phyloP scores from a whole-genome alignment of 495 filamentous ascomycete species.

The Penicillium waksmanii region DNA sequence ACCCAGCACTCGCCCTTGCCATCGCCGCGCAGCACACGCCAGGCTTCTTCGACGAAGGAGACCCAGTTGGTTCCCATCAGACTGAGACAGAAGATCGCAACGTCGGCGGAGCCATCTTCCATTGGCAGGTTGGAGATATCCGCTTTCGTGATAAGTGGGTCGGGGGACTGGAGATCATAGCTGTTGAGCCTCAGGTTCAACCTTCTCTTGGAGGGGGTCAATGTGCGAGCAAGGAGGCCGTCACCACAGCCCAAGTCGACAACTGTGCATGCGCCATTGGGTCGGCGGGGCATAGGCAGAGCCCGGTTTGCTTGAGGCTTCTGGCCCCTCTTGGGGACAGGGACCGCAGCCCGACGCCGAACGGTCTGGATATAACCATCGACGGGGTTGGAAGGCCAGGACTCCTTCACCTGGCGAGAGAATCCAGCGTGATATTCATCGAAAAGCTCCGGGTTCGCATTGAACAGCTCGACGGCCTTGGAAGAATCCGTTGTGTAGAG shows the following conservation, averaged over 20 bases:
- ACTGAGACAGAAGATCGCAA: slow-evolving; percentile 91
- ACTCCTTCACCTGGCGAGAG: slow-evolving; percentile 82
- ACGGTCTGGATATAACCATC: slow-evolving; percentile 76
- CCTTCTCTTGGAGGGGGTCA: slow-evolving; percentile 60
- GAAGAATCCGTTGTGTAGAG: slow-evolving; percentile 89
- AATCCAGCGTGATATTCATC: slow-evolving; percentile 93
- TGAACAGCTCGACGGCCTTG: slow-evolving; percentile 77
- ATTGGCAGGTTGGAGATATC: slow-evolving; percentile 86
- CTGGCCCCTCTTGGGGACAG: slow-evolving; percentile 40
- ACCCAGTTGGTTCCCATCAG: slow-evolving; percentile 99
- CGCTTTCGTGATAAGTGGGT: slow-evolving; percentile 76
- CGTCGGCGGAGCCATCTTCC: slow-evolving; percentile 69
- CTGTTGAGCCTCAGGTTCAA: slow-evolving; percentile 68
- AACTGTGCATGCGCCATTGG: slow-evolving; percentile 69
- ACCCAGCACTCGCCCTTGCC: slow-evolving; percentile 97
- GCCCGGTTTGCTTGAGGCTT: slow-evolving; percentile 37
- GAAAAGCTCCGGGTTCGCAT: slow-evolving; percentile 84
- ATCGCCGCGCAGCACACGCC: slow-evolving; percentile 70
- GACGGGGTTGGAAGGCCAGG: slow-evolving; percentile 95
- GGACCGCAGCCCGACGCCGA: slow-evolving; percentile 55
- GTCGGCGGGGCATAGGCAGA: slow-evolving; percentile 51
- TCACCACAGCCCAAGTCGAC: slow-evolving; percentile 87
- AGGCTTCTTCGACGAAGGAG: slow-evolving; percentile 93
- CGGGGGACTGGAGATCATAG: slow-evolving; percentile 68
- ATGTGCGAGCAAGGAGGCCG: slow-evolving; percentile 64